Evolutionary conservation across 176 grass and related monocot species (phyloP).

Genomic region (Microstegium vimineum): DNA sequence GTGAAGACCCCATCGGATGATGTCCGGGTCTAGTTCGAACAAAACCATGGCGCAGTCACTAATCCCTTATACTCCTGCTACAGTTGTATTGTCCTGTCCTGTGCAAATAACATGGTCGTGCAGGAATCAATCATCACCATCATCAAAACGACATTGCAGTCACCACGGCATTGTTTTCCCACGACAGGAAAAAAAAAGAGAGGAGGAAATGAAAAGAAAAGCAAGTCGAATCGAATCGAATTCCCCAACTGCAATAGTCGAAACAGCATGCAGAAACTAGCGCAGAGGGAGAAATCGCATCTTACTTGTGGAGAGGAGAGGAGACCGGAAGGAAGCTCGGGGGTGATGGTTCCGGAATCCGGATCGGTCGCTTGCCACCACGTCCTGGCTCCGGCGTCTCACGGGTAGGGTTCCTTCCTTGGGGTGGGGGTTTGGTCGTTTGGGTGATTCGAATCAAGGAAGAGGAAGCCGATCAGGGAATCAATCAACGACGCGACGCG

Average conservation of each 20-base stretch:
- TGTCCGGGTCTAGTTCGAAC: slow-evolving; percentile 48
- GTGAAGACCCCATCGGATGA: slow-evolving; percentile 73
- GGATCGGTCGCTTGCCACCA: neutral
- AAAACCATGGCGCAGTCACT: slow-evolving; percentile 32
- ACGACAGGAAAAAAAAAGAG: neutral
- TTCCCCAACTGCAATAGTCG: neutral
- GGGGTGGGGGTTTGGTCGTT: neutral
- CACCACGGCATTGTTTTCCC: too few relatives aligned
- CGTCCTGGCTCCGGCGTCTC: neutral
- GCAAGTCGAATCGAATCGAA: neutral
- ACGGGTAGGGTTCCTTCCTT: neutral
- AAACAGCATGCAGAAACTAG: neutral
- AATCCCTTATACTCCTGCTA: neutral
- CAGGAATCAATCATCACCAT: neutral
- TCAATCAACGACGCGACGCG: too few relatives aligned
- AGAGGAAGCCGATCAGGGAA: neutral
- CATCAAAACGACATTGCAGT: neutral
- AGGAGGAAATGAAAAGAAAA: neutral
- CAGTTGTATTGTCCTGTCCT: neutral
- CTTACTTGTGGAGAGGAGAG: neutral
- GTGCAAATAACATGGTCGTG: neutral
- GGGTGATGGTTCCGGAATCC: neutral
- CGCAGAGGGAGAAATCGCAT: too few relatives aligned
- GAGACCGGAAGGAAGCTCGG: neutral
- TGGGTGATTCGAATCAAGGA: neutral